Conservation (phyloP, 2,329 filamentous ascomycete genomes). For the Colletotrichum salicis region DNA sequence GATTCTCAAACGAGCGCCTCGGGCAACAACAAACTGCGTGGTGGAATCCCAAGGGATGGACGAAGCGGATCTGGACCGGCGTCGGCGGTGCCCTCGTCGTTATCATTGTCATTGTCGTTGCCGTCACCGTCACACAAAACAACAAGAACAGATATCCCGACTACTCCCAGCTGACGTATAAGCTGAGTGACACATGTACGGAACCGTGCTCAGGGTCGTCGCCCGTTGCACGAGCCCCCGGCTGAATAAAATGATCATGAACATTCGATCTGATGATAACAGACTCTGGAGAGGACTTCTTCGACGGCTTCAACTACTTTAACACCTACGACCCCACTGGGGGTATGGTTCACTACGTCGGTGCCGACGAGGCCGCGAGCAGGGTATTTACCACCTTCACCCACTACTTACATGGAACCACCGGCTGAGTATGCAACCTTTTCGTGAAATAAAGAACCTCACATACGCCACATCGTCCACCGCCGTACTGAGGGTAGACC, state of each 20-base stretch:
- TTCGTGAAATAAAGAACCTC: constrained; percentile 60
- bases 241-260: not conserved
- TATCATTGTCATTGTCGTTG: constrained; percentile 59
- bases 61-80: constrained; percentile 60
- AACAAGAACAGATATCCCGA: constrained; percentile 58
- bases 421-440: constrained; percentile 1
- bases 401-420: constrained; percentile 15
- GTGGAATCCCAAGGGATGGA: constrained; percentile 65
- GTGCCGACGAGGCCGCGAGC: constrained; percentile 50
- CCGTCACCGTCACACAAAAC: constrained; percentile 54
- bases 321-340: constrained; percentile 59
- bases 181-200: constrained; percentile 61
- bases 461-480: constrained; percentile 64
- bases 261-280: constrained; percentile 5
- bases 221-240: constrained; percentile 19
- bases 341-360: constrained; percentile 66
- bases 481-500: constrained; percentile 71
- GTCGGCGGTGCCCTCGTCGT: constrained; percentile 54
- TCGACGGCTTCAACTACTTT: constrained; percentile 66
- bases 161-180: constrained; percentile 59
- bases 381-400: constrained; percentile 48
- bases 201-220: constrained; percentile 3
- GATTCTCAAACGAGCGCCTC: constrained; percentile 14
- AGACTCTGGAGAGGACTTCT: constrained; percentile 63
- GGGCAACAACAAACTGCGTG: constrained; percentile 12